phyloP scores from a whole-genome alignment of 495 filamentous ascomycete species.

The Venustampulla echinocandica region DNA sequence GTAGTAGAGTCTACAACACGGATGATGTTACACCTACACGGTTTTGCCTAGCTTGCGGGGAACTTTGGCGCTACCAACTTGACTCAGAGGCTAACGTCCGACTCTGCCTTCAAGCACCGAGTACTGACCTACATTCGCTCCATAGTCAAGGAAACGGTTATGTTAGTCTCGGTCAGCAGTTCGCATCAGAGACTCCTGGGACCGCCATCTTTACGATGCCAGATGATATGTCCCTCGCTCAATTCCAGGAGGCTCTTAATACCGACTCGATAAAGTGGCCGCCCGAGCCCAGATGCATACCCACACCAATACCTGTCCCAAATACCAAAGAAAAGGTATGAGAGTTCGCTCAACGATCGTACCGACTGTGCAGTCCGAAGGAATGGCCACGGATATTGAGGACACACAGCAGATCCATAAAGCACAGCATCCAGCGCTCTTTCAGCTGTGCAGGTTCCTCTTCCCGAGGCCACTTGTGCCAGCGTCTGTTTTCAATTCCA shows the following conservation, averaged over 20 bases:
- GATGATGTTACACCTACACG: constrained; percentile 12
- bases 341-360: neutral
- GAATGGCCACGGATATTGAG: constrained; percentile 2
- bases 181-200: constrained; percentile 2
- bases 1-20: constrained; percentile 8
- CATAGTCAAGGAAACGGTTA: constrained; percentile 10
- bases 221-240: constrained; percentile 5
- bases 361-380: constrained; percentile 2
- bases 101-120: constrained; percentile 7
- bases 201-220: constrained; percentile 2
- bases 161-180: constrained; percentile 11
- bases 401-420: neutral
- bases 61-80: constrained; percentile 7
- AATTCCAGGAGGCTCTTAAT: constrained; percentile 10
- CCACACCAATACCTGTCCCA: constrained; percentile 7
- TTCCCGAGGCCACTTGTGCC: constrained; percentile 11
- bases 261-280: constrained; percentile 9
- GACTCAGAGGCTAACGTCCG: constrained; percentile 6
- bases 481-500: no score
- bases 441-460: constrained; percentile 7
- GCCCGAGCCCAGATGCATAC: constrained; percentile 12
- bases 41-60: constrained; percentile 11
- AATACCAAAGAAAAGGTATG: constrained; percentile 8
- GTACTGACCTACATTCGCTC: constrained; percentile 10
- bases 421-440: neutral